phyloP scores from a whole-genome alignment of 139 green algal species.

The Deuterostichococcus epilithicus region DNA sequence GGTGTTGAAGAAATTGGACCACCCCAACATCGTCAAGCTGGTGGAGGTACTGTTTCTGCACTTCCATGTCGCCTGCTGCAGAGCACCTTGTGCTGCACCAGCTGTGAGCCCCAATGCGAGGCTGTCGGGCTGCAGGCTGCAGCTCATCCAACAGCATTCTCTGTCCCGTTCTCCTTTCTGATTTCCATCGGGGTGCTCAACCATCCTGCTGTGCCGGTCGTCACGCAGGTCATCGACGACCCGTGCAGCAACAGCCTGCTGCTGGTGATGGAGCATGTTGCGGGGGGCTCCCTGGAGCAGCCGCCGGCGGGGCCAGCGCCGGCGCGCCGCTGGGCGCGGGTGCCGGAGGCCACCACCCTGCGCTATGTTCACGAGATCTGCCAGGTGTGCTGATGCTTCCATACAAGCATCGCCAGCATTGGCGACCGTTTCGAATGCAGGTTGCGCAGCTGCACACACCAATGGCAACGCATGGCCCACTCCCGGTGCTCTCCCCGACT shows the following conservation, averaged over 20 bases:
- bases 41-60: slow-evolving; percentile 60
- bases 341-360: slow-evolving; percentile 58
- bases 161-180: too few species aligned
- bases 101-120: too few species aligned
- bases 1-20: slow-evolving; percentile 68
- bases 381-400: slow-evolving; percentile 8
- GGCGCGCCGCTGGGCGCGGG: slow-evolving; percentile 7
- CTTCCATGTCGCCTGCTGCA: too few species aligned
- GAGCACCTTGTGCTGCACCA: too few species aligned
- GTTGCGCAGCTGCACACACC: too few species aligned
- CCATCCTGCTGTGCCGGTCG: neutral
- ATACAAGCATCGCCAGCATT: too few species aligned
- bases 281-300: slow-evolving; percentile 61
- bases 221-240: slow-evolving; percentile 44
- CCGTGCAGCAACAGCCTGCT: slow-evolving; percentile 62
- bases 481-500: too few species aligned
- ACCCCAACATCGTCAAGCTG: slow-evolving; percentile 82
- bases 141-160: too few species aligned
- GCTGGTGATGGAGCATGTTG: slow-evolving; percentile 86
- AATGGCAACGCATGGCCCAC: too few species aligned
- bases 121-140: too few species aligned
- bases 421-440: too few species aligned
- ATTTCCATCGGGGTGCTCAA: too few species aligned
- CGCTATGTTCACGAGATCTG: slow-evolving; percentile 45
- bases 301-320: slow-evolving; percentile 29